Conservation (phyloP, 2,329 filamentous ascomycete genomes). For the Dactylellina drechsleri region DNA sequence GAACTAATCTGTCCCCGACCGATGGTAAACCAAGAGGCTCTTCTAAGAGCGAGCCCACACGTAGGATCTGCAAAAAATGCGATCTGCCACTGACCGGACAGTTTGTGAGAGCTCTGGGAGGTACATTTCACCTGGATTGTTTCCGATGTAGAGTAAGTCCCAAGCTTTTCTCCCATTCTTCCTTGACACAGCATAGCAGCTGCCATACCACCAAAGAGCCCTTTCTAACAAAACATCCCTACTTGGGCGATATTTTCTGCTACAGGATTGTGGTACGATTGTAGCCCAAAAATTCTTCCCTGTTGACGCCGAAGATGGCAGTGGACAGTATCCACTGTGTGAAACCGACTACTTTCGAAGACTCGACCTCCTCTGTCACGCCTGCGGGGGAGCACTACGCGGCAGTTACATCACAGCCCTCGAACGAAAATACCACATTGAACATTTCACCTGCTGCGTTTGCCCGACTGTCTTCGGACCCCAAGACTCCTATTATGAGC, state of each 20-base stretch:
- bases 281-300: constrained; percentile 99
- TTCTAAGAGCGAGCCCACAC: constrained; percentile 38
- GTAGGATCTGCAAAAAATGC: constrained; percentile 83
- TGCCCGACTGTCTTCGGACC: constrained; percentile 98
- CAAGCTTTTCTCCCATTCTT: background rate
- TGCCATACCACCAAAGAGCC: background rate
- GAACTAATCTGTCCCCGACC: constrained; percentile 46
- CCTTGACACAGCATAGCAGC: background rate
- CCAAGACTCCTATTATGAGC: constrained; percentile 98
- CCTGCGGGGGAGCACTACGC: constrained; percentile 89
- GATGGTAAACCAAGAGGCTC: constrained; percentile 42
- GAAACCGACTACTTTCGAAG: constrained; percentile 97
- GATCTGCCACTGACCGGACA: constrained; percentile 87
- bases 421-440: constrained; percentile 97
- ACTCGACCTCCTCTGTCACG: constrained; percentile 87
- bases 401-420: constrained; percentile 98
- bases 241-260: no score
- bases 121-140: constrained; percentile 96
- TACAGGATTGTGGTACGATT: constrained; percentile 94
- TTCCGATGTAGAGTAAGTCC: constrained; percentile 90
- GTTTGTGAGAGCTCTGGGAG: constrained; percentile 91
- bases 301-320: constrained; percentile 87
- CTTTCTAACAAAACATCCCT: background rate
- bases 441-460: constrained; percentile 97
- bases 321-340: constrained; percentile 87